These are phyloP conservation scores for Monilinia vaccinii-corymbosi DNA, from an alignment of 2,329 filamentous ascomycete genomes.

Conservation along the genomic window DNA sequence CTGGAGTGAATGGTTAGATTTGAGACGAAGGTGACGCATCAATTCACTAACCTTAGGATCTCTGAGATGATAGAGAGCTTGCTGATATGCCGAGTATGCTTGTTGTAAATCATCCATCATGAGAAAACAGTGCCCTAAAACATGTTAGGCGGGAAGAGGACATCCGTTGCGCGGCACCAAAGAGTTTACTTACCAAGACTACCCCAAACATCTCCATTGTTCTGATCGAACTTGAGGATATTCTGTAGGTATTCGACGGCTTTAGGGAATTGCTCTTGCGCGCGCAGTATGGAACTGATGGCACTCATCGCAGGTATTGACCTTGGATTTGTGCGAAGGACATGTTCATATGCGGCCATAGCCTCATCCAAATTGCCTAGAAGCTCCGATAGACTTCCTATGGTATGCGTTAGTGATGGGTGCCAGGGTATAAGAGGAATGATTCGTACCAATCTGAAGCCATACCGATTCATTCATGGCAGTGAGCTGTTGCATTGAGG, in stretches of 20 bases:
- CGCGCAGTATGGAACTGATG: constrained; percentile 83
- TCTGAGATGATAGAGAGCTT: constrained; percentile 82
- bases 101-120: constrained; percentile 99
- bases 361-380: constrained; percentile 85
- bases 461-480: constrained; percentile 80
- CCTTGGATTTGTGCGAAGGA: constrained; percentile 76
- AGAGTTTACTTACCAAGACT: constrained; percentile 62
- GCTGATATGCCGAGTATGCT: constrained; percentile 93
- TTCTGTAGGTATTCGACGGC: constrained; percentile 88
- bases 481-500: constrained; percentile 58
- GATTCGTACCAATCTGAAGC: constrained; percentile 75
- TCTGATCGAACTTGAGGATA: constrained; percentile 80
- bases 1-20: constrained; percentile 34
- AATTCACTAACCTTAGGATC: constrained; percentile 68
- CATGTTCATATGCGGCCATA: constrained; percentile 83
- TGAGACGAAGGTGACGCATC: neutral
- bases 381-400: constrained; percentile 78
- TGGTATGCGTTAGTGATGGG: constrained; percentile 26
- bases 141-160: constrained; percentile 15
- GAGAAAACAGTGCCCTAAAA: constrained; percentile 83
- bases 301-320: constrained; percentile 90
- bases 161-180: neutral
- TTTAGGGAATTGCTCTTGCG: constrained; percentile 86
- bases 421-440: neutral
- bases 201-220: constrained; percentile 93